These are phyloP conservation scores for Chaetomiaceae sp. DNA, from an alignment of 2,329 filamentous ascomycete species.

Conservation along the genomic window DNA sequence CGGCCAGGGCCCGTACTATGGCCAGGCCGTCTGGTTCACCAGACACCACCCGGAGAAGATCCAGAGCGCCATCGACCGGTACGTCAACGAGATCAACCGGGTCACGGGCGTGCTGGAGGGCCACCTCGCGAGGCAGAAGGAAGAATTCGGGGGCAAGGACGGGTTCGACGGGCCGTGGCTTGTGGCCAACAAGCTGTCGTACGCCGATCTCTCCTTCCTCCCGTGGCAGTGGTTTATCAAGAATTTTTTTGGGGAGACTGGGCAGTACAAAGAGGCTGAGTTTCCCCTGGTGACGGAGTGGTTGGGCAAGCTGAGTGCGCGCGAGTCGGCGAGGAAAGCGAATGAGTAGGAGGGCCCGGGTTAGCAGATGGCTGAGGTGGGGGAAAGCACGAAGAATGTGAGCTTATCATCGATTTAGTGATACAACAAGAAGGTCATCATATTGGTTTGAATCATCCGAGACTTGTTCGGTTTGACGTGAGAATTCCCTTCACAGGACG, in stretches of 20 bases:
- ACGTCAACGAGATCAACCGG: constrained; percentile 26
- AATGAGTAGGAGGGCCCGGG: no score
- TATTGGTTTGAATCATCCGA: no score
- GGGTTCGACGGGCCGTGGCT: constrained; percentile 24
- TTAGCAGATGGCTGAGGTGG: no score
- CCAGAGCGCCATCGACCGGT: constrained; percentile 23
- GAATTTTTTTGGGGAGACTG: background rate
- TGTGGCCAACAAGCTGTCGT: constrained; percentile 26
- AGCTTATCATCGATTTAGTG: no score
- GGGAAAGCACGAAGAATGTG: no score
- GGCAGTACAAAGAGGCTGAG: constrained; percentile 9
- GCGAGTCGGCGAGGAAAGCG: constrained; percentile 4
- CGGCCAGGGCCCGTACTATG: constrained; percentile 42
- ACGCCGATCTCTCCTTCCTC: constrained; percentile 24
- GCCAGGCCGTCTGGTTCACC: constrained; percentile 30
- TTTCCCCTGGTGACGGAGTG: constrained; percentile 21
- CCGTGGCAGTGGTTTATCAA: constrained; percentile 17
- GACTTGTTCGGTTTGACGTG: no score
- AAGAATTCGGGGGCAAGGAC: background rate
- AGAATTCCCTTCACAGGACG: no score
- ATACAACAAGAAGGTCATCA: no score
- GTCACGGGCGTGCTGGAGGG: constrained; percentile 26
- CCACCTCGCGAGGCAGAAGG: constrained; percentile 18
- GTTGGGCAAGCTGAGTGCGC: constrained; percentile 16
- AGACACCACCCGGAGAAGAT: constrained; percentile 27